These are phyloP conservation scores for Cryptococcus jaspeensis DNA, from an alignment of 1,284 basidiomycete genomes.

Conservation along the genomic window DNA sequence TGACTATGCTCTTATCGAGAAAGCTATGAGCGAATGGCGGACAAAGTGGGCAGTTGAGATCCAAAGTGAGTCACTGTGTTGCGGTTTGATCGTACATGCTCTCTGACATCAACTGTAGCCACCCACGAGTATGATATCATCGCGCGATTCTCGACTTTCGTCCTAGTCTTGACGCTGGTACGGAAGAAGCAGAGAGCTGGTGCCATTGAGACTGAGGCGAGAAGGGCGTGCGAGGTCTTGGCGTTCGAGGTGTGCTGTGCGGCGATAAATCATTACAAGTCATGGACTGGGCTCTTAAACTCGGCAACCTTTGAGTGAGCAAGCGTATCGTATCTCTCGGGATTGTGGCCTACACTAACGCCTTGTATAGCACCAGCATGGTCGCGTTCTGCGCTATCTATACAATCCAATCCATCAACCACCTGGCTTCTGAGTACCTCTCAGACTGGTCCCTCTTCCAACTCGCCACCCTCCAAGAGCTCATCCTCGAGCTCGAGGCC, in stretches of 20 bases:
- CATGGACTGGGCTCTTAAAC: constrained; percentile 19
- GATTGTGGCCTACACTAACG: background rate
- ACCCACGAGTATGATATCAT: constrained; percentile 26
- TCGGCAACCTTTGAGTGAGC: constrained; percentile 30
- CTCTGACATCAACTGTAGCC: background rate
- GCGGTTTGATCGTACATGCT: background rate
- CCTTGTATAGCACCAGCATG: constrained; percentile 21
- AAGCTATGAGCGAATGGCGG: constrained; percentile 14
- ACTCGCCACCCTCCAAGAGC: constrained; percentile 17
- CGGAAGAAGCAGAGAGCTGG: constrained; percentile 5
- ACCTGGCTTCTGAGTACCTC: constrained; percentile 1
- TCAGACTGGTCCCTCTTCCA: constrained; percentile 24
- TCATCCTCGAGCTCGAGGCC: constrained; percentile 15
- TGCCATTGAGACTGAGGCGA: constrained; percentile 8
- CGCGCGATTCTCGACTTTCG: constrained; percentile 17
- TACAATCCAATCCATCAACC: constrained; percentile 23
- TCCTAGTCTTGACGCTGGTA: constrained; percentile 15
- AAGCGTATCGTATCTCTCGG: background rate
- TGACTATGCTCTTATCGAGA: constrained; percentile 10
- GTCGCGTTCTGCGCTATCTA: constrained; percentile 25
- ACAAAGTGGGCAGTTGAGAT: constrained; percentile 17
- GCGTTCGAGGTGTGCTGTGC: constrained; percentile 24
- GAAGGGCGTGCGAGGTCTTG: constrained; percentile 11
- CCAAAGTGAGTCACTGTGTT: constrained; percentile 5
- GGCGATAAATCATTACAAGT: constrained; percentile 19